A percentile compares a stretch with the other conserved stretches of the same genome.
Evolutionary conservation across 1,139 yeast genomes (phyloP).

Genomic region (Candida sp.): DNA sequence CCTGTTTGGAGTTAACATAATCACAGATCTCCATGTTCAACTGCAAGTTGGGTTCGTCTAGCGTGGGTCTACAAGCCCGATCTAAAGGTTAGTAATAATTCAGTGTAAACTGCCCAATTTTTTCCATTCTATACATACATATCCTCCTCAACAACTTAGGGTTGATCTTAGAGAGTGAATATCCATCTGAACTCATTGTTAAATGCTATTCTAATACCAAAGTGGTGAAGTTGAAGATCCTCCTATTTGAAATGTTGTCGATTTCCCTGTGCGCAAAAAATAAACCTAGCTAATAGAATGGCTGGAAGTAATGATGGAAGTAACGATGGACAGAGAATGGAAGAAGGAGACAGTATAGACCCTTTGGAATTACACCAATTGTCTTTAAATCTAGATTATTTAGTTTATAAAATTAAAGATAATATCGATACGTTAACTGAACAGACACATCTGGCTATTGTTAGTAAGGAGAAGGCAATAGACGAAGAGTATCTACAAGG

Average conservation of each 20-base stretch:
- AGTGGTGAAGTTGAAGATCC: too few species aligned
- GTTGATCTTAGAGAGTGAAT: conserved; percentile 47
- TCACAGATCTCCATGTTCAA: conserved; percentile 92
- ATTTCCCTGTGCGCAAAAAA: too few species aligned
- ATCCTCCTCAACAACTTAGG: conserved; percentile 64
- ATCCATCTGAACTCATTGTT: conserved; percentile 21
- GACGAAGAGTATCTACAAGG: conserved; percentile 32
- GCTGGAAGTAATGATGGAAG: background rate
- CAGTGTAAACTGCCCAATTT: background rate
- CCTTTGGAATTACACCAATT: conserved; percentile 61
- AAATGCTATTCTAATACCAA: too few species aligned
- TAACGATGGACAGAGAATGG: conserved; percentile 4
- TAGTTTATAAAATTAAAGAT: conserved; percentile 58
- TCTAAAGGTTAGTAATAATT: conserved; percentile 35
- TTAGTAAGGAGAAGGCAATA: conserved; percentile 22
- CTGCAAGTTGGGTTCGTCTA: conserved; percentile 85
- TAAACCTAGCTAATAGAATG: background rate
- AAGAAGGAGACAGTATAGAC: conserved; percentile 39
- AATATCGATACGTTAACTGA: conserved; percentile 40
- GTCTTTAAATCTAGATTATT: conserved; percentile 59
- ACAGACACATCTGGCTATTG: conserved; percentile 27
- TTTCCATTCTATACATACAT: conserved; percentile 39
- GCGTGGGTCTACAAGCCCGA: conserved; percentile 85
- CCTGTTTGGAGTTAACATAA: conserved; percentile 88
- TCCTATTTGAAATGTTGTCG: background rate